Evolutionary conservation across 306 rosid species (phyloP).

Genomic region (Abrus precatorius): DNA sequence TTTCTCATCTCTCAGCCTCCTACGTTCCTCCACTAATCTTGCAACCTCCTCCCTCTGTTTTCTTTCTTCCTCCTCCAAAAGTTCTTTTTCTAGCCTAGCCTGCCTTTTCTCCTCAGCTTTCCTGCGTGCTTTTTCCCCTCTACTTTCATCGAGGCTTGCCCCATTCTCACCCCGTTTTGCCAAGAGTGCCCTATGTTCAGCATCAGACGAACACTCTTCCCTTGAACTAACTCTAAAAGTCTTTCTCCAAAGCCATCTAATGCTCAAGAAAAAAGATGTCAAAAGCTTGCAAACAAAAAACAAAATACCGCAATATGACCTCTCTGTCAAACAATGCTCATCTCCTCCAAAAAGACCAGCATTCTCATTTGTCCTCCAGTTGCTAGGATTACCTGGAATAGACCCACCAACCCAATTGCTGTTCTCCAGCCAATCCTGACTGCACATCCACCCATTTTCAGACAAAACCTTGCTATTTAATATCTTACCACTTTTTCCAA

Average conservation of each 20-base stretch:
- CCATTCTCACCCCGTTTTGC: slow-evolving; percentile 86
- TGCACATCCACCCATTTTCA: slow-evolving; percentile 91
- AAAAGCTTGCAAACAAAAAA: slow-evolving; percentile 80
- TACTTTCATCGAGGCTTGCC: slow-evolving; percentile 71
- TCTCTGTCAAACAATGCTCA: slow-evolving; percentile 87
- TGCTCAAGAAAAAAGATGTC: slow-evolving; percentile 79
- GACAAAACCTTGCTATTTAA: slow-evolving; percentile 90
- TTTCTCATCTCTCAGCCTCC: slow-evolving; percentile 94
- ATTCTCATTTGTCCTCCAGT: slow-evolving; percentile 76
- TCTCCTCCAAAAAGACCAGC: slow-evolving; percentile 72
- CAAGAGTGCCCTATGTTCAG: slow-evolving; percentile 73
- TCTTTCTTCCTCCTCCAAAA: slow-evolving; percentile 95
- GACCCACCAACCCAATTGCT: slow-evolving; percentile 85
- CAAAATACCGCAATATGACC: slow-evolving; percentile 78
- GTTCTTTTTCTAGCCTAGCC: slow-evolving; percentile 95
- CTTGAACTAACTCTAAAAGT: slow-evolving; percentile 78
- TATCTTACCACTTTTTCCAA: slow-evolving; percentile 91
- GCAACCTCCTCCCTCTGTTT: slow-evolving; percentile 99
- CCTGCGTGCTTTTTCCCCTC: slow-evolving; percentile 95
- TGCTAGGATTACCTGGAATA: slow-evolving; percentile 64
- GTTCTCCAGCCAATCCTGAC: slow-evolving; percentile 94
- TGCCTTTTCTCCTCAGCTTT: slow-evolving; percentile 99
- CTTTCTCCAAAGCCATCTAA: slow-evolving; percentile 97
- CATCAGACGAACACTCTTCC: slow-evolving; percentile 83
- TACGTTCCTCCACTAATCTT: slow-evolving; percentile 93